Conservation (phyloP, 768 basidiomycete species). For the Boletus tylopilopsis region DNA sequence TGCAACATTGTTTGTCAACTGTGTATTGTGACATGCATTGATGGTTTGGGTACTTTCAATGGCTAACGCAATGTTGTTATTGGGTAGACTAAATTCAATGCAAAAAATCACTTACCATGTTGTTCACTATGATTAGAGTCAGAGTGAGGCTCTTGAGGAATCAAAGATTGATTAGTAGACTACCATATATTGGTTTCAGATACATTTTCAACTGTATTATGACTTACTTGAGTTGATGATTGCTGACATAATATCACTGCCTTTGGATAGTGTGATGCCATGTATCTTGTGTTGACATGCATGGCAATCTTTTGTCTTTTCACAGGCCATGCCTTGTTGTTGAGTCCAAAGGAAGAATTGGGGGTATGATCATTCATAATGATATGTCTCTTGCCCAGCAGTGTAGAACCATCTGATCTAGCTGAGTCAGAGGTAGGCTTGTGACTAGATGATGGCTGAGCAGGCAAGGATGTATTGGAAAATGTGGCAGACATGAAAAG, state of each 20-base stretch:
- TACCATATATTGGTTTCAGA: too few species aligned
- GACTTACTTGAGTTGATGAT: conserved; percentile 8
- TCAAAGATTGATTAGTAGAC: neutral
- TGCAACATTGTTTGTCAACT: neutral
- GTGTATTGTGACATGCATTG: neutral
- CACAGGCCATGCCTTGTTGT: neutral
- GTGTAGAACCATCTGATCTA: neutral
- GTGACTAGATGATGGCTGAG: neutral
- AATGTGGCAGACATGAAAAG: conserved; percentile 5
- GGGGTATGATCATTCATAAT: neutral
- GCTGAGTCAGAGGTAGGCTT: neutral
- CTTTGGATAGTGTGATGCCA: neutral
- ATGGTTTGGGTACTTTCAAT: neutral
- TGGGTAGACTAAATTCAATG: neutral
- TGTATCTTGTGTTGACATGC: conserved; percentile 20
- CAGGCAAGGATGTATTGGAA: neutral
- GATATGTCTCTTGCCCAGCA: conserved; percentile 5
- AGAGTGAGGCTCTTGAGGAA: neutral
- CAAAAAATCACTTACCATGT: neutral
- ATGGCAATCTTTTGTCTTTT: conserved; percentile 12
- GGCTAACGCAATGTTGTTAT: neutral
- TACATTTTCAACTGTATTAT: neutral
- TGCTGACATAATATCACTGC: neutral
- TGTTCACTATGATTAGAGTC: neutral
- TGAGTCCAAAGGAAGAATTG: neutral